A percentile compares a stretch with the other conserved stretches of the same genome.
These are phyloP conservation scores for Phytophthora colocasiae DNA, from an alignment of 352 stramenopile genomes.

Conservation along the genomic window DNA sequence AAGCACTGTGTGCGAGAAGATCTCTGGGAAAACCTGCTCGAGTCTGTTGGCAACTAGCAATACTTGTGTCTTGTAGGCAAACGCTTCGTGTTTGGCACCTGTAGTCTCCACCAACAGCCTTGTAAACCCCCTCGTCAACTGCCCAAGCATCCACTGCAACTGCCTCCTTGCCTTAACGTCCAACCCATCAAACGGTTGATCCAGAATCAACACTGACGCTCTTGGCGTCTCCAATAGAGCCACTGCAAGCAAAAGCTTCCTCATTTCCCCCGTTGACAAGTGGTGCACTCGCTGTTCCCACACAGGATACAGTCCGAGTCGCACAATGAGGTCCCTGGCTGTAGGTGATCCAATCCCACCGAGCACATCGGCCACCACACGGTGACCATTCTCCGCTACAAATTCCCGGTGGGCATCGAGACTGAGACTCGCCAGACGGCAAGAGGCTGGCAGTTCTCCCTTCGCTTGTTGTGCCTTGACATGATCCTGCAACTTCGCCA, in stretches of 20 bases:
- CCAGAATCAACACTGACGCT: conserved; percentile 85
- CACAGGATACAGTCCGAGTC: conserved; percentile 92
- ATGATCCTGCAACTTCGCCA: conserved; percentile 51
- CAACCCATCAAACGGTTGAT: conserved; percentile 95
- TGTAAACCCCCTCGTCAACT: conserved; percentile 89
- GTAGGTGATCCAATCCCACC: conserved; percentile 69
- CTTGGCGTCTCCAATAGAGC: conserved; percentile 79
- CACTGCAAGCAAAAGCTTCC: conserved; percentile 90
- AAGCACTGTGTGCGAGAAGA: conserved; percentile 73
- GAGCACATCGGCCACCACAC: conserved; percentile 72
- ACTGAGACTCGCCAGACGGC: conserved; percentile 58
- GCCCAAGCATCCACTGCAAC: conserved; percentile 85
- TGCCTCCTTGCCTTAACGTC: conserved; percentile 82
- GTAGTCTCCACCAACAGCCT: conserved; percentile 91
- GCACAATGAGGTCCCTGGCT: conserved; percentile 90
- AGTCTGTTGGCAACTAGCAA: conserved; percentile 88
- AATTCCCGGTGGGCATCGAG: conserved; percentile 91
- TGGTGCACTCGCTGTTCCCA: conserved; percentile 85
- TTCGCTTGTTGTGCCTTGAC: conserved; percentile 25
- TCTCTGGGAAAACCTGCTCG: conserved; percentile 89
- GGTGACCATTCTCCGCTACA: conserved; percentile 59
- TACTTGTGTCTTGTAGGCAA: conserved; percentile 89
- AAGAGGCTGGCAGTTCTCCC: conserved; percentile 34
- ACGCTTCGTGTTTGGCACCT: conserved; percentile 70
- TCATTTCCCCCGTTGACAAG: conserved; percentile 93